Conservation (phyloP, 2,329 filamentous ascomycete species). For the Diaporthe humulicola region DNA sequence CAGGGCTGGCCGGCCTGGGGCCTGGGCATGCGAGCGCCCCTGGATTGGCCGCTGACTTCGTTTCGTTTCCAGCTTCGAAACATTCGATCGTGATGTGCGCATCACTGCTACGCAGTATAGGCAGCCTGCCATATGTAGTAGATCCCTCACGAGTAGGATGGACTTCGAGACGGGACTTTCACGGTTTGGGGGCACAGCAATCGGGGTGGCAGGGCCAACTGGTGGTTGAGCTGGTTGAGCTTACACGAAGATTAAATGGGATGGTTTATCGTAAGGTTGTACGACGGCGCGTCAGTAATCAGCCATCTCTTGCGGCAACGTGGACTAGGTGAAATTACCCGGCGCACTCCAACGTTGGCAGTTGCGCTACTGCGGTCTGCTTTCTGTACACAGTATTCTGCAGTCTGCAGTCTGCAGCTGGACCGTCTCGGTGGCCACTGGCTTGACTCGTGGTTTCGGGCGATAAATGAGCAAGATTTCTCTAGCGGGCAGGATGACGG, state of each 20-base stretch:
- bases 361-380: slow-evolving; percentile 26
- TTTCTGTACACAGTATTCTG: not conserved
- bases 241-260: slow-evolving; percentile 17
- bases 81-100: slow-evolving; percentile 1
- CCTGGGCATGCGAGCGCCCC: not conserved
- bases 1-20: slow-evolving; percentile 6
- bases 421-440: slow-evolving; percentile 24
- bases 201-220: not conserved
- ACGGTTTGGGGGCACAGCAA: not conserved
- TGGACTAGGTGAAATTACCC: slow-evolving; percentile 34
- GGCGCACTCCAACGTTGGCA: slow-evolving; percentile 27
- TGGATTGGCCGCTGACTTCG: slow-evolving; percentile 12
- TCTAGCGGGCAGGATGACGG: not conserved
- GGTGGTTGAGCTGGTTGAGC: slow-evolving; percentile 4
- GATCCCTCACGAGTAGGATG: not conserved
- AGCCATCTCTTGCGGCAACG: slow-evolving; percentile 24
- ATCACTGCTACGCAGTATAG: not conserved
- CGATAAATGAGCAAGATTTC: slow-evolving; percentile 3
- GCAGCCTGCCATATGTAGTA: not conserved
- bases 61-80: slow-evolving; percentile 30
- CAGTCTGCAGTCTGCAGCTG: slow-evolving; percentile 30
- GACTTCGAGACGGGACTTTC: not conserved
- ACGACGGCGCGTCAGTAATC: slow-evolving; percentile 30
- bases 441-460: slow-evolving; percentile 11
- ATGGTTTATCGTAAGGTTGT: slow-evolving; percentile 33